Evolutionary conservation across 768 basidiomycete species (phyloP).

Genomic region (Pseudohyphozyma bogoriensis): DNA sequence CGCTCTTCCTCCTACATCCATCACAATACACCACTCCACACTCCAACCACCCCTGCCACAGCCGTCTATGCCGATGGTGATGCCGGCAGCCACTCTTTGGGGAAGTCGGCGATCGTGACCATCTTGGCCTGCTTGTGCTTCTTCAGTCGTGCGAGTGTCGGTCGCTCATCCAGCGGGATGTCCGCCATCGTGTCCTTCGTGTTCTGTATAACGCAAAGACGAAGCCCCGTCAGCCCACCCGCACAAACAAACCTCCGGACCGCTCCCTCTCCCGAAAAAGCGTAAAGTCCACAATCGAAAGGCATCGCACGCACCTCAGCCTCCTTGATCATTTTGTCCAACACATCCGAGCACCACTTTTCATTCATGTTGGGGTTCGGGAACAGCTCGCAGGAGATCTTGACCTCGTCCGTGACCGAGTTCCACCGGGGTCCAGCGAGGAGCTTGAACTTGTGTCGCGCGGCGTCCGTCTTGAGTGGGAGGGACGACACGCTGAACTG

Average conservation of each 20-base stretch:
- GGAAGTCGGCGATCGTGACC: slow-evolving; percentile 69
- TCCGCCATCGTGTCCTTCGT: slow-evolving; percentile 46
- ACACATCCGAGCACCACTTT: slow-evolving; percentile 81
- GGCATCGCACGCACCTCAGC: slow-evolving; percentile 60
- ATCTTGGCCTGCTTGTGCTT: slow-evolving; percentile 50
- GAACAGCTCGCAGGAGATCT: slow-evolving; percentile 84
- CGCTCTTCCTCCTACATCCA: neutral
- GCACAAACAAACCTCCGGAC: no score
- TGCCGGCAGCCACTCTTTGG: slow-evolving; percentile 60
- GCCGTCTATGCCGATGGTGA: neutral
- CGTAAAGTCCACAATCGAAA: no score
- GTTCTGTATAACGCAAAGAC: slow-evolving; percentile 4
- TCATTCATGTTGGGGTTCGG: slow-evolving; percentile 73
- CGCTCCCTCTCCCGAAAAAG: no score
- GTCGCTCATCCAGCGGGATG: slow-evolving; percentile 71
- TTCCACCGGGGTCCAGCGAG: slow-evolving; percentile 81
- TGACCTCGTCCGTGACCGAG: slow-evolving; percentile 43
- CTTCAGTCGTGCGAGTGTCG: slow-evolving; percentile 46
- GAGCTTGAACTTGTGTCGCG: slow-evolving; percentile 74
- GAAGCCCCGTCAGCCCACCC: slow-evolving; percentile 72
- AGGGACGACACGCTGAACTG: slow-evolving; percentile 58
- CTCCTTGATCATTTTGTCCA: slow-evolving; percentile 65
- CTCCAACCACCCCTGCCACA: neutral
- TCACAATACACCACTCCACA: neutral
- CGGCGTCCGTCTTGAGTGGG: slow-evolving; percentile 53